Conservation (phyloP, 257 asterid genomes). For the Jaltomata sinuosa region DNA sequence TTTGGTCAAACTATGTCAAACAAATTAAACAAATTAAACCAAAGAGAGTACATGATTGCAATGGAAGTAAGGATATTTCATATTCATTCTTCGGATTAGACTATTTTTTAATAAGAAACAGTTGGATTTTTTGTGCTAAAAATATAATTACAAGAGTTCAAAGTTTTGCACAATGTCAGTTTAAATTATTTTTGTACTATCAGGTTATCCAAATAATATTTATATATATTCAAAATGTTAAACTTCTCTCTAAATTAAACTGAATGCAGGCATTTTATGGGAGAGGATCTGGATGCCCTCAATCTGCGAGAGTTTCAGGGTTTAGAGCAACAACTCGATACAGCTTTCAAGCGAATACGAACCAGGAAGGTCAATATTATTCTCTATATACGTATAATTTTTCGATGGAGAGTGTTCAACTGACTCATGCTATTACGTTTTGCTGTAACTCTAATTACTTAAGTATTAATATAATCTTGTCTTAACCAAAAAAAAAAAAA, state of each 20-base stretch:
- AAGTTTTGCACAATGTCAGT: neutral
- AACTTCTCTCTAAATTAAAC: no score
- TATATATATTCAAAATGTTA: neutral
- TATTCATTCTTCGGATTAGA: no score
- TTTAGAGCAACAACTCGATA: conserved; percentile 66
- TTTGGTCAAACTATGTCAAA: no score
- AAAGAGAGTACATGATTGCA: no score
- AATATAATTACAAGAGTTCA: no score
- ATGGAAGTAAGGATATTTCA: no score
- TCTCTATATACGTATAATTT: no score
- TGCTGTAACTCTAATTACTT: neutral
- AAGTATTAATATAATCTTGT: neutral
- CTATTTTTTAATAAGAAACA: no score
- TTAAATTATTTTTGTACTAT: neutral
- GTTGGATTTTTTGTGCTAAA: neutral
- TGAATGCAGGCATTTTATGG: conserved; percentile 41
- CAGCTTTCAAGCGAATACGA: conserved; percentile 56
- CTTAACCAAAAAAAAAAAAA: neutral
- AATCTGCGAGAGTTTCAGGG: conserved; percentile 66
- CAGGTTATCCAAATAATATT: no score
- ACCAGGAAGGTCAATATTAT: conserved; percentile 34
- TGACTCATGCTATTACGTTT: neutral
- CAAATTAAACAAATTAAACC: no score
- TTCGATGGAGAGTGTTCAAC: neutral
- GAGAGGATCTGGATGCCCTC: conserved; percentile 59